Base-by-base conservation (phyloP, 1,139 yeast genomes). In the Meyerozyma sp. region DNA sequence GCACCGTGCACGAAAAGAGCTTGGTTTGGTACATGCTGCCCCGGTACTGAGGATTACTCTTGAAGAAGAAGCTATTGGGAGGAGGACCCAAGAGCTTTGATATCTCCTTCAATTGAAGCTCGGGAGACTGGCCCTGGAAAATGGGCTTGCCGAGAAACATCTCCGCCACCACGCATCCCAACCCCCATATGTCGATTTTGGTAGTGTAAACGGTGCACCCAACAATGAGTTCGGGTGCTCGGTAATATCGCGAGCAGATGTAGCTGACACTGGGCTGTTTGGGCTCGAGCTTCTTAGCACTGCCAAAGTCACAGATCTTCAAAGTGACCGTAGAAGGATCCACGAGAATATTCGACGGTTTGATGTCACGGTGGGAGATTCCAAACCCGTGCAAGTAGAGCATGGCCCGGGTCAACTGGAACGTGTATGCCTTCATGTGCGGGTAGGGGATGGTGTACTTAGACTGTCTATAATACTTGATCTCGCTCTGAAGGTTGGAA, bases 161-260 rank as follows among this genome's bases (percentile, higher is more conserved):
- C 62, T 86, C 94, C 16, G 93, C 93, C 51, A 85, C 69, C 8
- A 85, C 93, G 70, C 95, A 86, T 1, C 95, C 95, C 44, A 84
- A 69, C 1, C 93, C 93, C 95, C 95, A 86, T 46, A 84, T 80
- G 60, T 86, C 95, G 46, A 86, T 84, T 56, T 84, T 85, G 7
- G 93, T 84, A 2, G 90, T 77, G 58, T 86, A 86, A 42, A 79
- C 70, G 36, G 85, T 77, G 55, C 89, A 84, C 1, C 93, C 95
- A 47, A 85, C 81, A 55, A 85, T 84, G 49, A 85, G 68, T 62
- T 85, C 95, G 1, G 95, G 95, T 3, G 94, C 93, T 59, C 94
- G 75, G 62, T 85, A 85, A 59, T 83, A 85, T 56, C 94, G 73
- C 21, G 90, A 83, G 62, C 93, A 85, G 45, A 86, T 84, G 55